A percentile compares a stretch with the other conserved stretches of the same genome.
These are phyloP conservation scores for Phellinidium pouzarii DNA, from an alignment of 1,284 basidiomycete species.

Conservation along the genomic window DNA sequence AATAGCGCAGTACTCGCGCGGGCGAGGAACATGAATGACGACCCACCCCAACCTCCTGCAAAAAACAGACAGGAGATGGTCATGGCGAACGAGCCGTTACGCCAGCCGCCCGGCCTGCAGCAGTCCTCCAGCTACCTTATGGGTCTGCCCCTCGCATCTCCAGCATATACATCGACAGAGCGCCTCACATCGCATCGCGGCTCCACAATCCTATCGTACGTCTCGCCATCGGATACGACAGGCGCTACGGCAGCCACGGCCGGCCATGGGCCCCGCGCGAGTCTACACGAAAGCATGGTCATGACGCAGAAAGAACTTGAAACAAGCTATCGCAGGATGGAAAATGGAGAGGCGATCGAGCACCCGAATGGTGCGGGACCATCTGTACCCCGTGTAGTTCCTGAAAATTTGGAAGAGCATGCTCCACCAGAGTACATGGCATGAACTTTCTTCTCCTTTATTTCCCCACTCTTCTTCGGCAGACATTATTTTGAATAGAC, in stretches of 20 bases:
- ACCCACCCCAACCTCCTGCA: background rate
- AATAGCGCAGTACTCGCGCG: background rate
- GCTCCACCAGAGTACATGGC: conserved; percentile 11
- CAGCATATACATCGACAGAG: conserved; percentile 5
- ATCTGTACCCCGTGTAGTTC: too few species aligned
- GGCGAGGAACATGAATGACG: background rate
- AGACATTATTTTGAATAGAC: background rate
- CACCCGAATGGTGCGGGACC: background rate
- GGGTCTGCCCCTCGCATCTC: background rate
- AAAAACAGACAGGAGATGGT: background rate
- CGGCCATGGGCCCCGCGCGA: conserved; percentile 6
- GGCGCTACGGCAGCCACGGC: background rate
- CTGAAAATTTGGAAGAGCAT: background rate
- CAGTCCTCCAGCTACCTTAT: background rate
- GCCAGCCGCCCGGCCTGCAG: background rate
- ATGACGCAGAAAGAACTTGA: conserved; percentile 15
- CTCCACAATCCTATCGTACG: conserved; percentile 5
- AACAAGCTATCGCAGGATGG: conserved; percentile 3
- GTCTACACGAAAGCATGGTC: conserved; percentile 13
- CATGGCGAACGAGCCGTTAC: background rate
- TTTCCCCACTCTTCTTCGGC: background rate
- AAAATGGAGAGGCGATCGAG: background rate
- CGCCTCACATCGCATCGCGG: conserved; percentile 5
- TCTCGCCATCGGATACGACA: background rate
- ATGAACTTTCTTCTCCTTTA: background rate